A percentile compares a stretch with the other conserved stretches of the same genome.
phyloP scores from a whole-genome alignment of 2,329 filamentous ascomycete species.

The Westerdykella ornata region DNA sequence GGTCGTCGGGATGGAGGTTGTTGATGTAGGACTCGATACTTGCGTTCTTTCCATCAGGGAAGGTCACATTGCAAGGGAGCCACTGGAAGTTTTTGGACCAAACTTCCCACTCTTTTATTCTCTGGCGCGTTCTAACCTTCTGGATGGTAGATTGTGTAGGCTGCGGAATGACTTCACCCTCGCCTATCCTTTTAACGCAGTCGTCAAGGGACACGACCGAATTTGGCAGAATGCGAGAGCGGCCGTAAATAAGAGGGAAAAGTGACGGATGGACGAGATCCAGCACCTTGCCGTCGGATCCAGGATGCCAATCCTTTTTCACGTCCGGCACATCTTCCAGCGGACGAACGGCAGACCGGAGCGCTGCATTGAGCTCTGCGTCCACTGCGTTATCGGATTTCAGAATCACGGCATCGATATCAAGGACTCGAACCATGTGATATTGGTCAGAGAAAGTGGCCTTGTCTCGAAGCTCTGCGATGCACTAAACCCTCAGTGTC shows the following conservation, averaged over 20 bases:
- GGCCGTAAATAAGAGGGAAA: slow-evolving; percentile 52
- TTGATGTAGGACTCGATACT: slow-evolving; percentile 47
- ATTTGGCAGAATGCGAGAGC: slow-evolving; percentile 36
- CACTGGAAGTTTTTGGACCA: slow-evolving; percentile 29
- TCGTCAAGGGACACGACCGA: slow-evolving; percentile 14
- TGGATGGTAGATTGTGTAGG: neutral
- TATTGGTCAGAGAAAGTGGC: slow-evolving; percentile 38
- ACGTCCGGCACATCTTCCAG: slow-evolving; percentile 48
- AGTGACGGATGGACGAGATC: slow-evolving; percentile 58
- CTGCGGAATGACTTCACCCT: slow-evolving; percentile 14
- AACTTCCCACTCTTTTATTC: neutral
- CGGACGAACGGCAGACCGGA: slow-evolving; percentile 39
- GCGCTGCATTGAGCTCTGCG: slow-evolving; percentile 29
- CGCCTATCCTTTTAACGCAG: slow-evolving; percentile 15
- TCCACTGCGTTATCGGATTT: slow-evolving; percentile 48
- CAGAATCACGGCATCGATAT: slow-evolving; percentile 38
- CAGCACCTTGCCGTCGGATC: slow-evolving; percentile 50
- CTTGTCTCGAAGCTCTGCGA: slow-evolving; percentile 44
- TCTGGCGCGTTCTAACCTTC: neutral
- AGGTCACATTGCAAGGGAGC: slow-evolving; percentile 45
- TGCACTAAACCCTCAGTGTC: slow-evolving; percentile 6
- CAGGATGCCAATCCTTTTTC: slow-evolving; percentile 54
- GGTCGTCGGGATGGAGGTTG: slow-evolving; percentile 42
- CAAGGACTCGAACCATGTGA: slow-evolving; percentile 39
- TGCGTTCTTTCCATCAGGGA: slow-evolving; percentile 23